phyloP scores from a whole-genome alignment of 2,329 filamentous ascomycete genomes.

The Aspergillus udagawae region DNA sequence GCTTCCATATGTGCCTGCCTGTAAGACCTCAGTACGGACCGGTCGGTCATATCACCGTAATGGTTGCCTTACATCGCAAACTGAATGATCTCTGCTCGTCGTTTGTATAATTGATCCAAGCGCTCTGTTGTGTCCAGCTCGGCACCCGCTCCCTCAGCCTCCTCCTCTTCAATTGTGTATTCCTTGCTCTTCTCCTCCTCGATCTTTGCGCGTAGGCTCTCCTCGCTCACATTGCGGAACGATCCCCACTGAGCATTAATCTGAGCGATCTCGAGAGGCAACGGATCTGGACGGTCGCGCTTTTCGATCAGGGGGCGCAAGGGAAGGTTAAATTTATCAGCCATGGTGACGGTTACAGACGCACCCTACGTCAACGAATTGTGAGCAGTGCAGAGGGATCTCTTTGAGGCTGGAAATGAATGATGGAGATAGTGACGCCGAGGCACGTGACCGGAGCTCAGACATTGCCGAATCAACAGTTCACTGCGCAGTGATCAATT shows the following conservation, averaged over 20 bases:
- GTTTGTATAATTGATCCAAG: constrained; percentile 41
- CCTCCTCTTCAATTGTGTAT: constrained; percentile 45
- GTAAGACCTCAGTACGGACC: constrained; percentile 6
- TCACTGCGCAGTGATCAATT: not conserved
- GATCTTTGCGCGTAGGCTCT: constrained; percentile 67
- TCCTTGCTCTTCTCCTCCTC: constrained; percentile 46
- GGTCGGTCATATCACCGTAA: not conserved
- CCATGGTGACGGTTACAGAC: constrained; percentile 22
- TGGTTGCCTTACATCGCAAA: constrained; percentile 36
- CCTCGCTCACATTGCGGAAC: constrained; percentile 75
- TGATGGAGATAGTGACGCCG: not conserved
- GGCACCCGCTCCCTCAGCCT: constrained; percentile 25
- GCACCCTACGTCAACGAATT: not conserved
- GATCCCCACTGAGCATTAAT: constrained; percentile 75
- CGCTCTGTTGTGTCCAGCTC: constrained; percentile 38
- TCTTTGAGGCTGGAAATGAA: not conserved
- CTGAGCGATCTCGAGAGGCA: constrained; percentile 73
- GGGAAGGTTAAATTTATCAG: constrained; percentile 50
- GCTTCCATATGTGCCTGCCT: constrained; percentile 45
- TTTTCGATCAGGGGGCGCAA: constrained; percentile 52
- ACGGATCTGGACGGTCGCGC: constrained; percentile 52
- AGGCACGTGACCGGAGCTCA: not conserved
- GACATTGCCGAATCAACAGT: not conserved
- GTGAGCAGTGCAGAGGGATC: not conserved
- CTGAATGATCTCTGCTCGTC: constrained; percentile 42